Base-by-base conservation (phyloP, 805 yeast species). In the Lipomyces sp. region DNA sequence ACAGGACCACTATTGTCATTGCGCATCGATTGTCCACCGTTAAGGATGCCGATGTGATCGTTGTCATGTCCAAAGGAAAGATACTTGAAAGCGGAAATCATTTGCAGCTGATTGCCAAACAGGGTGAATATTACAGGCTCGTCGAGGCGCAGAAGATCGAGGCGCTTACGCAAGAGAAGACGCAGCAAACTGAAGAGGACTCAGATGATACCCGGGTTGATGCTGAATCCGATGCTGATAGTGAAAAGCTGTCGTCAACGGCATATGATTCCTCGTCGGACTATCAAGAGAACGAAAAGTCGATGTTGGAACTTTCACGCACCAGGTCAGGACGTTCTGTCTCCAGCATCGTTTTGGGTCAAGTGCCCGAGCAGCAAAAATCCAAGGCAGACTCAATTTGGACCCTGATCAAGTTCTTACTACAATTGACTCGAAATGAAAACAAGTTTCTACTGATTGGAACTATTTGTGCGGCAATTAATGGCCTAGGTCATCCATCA, bases 11-110 rank as follows among this genome's bases (percentile, higher is more conserved):
- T 2, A 81, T 84, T 56, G 81, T 80, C 66, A 84, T 84, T 68
- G 86, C 86, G 8, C 86, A 84, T 70, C 73, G 86, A 62, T 75
- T 84, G 64, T 78, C 84, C 0, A 84, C 86, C 0, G 82, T 84
- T 57, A 78, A 77, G 65, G 83, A 82, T 66, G 83, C 86, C 65
- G 82, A 81, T 56, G 69, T 83, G 57, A 78, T 84, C 5, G 78
- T 84, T 57, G 86, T 84, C 11, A 74, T 84, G 63, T 59, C 69
- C 3, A 75, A 77, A 42, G 82, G 84, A 3, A 83, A 80, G 64
- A 84, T 83, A 64, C 82, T 75, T 18, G 81, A 79, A 69, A 74
- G 72, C 55, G 81, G 81, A 11, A 70, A 63, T 8, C 80, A 78
- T 60, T 68, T 69, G 3, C 75, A 74, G 45, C 66, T 79, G 45